phyloP scores from a whole-genome alignment of 306 rosid genomes.

The Cyclanthera cordifolia region DNA sequence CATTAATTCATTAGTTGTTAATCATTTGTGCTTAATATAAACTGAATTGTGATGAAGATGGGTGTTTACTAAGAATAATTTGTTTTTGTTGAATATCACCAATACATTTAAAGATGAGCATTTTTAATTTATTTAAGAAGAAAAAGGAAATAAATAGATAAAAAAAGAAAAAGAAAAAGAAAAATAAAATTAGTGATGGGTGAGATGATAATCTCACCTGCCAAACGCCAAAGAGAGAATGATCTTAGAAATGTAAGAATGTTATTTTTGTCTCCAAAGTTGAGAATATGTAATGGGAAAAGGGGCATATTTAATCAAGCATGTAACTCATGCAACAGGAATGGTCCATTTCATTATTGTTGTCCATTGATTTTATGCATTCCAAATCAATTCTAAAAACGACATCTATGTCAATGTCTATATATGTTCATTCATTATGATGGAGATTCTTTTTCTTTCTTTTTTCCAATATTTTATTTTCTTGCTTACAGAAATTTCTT shows the following conservation, averaged over 20 bases:
- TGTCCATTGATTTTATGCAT: conserved; percentile 5
- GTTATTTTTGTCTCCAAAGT: not conserved
- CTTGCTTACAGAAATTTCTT: no score
- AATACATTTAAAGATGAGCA: not conserved
- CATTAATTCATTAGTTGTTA: not conserved
- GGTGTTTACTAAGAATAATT: no score
- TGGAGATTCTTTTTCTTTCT: not conserved
- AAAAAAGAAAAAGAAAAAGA: not conserved
- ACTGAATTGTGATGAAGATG: no score
- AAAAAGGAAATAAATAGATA: not conserved
- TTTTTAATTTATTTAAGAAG: not conserved
- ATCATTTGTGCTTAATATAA: no score
- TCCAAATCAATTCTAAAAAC: not conserved
- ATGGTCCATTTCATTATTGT: conserved; percentile 8
- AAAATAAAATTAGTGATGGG: no score
- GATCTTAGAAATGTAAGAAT: no score
- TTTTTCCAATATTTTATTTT: not conserved
- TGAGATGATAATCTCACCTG: no score
- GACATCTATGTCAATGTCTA: not conserved
- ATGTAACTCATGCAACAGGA: not conserved
- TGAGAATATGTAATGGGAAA: not conserved
- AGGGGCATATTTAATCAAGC: not conserved
- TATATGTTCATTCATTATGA: not conserved
- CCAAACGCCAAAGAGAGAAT: no score
- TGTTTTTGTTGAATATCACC: no score